phyloP scores from a whole-genome alignment of 805 yeast genomes.

The Cyberlindnera galapagoensis region DNA sequence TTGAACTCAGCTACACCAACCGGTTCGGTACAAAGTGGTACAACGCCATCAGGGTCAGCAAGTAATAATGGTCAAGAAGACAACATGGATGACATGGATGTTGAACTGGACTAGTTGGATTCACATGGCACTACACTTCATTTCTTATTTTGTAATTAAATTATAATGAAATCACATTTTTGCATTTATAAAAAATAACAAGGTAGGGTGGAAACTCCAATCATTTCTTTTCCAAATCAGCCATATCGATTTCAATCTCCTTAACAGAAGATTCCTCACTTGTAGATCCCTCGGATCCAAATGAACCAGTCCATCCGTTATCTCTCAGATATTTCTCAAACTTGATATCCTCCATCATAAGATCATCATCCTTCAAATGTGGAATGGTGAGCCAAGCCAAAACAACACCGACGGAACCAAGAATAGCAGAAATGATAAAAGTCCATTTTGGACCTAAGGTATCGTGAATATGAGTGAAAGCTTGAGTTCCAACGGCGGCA shows the following conservation, averaged over 20 bases:
- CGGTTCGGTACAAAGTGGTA: not conserved
- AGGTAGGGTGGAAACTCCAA: no score
- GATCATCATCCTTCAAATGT: constrained; percentile 63
- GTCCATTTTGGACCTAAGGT: constrained; percentile 68
- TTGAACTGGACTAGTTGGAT: constrained; percentile 4
- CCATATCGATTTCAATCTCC: constrained; percentile 1
- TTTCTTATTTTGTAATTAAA: no score
- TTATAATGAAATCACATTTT: no score
- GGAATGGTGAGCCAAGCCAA: constrained; percentile 60
- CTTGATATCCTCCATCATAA: constrained; percentile 53
- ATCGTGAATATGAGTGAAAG: constrained; percentile 60
- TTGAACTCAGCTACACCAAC: not conserved
- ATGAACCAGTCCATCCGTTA: constrained; percentile 49
- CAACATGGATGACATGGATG: not conserved
- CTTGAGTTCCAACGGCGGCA: constrained; percentile 76
- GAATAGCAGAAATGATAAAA: constrained; percentile 69
- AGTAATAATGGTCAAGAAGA: not conserved
- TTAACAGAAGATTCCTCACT: constrained; percentile 7
- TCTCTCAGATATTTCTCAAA: constrained; percentile 53
- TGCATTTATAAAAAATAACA: no score
- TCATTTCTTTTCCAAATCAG: constrained; percentile 7
- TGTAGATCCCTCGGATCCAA: constrained; percentile 19
- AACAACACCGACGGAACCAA: constrained; percentile 60
- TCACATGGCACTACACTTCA: no score
- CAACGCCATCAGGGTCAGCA: not conserved